These are phyloP conservation scores for Rhizopogon vesiculosus DNA, from an alignment of 768 basidiomycete genomes.

Conservation along the genomic window DNA sequence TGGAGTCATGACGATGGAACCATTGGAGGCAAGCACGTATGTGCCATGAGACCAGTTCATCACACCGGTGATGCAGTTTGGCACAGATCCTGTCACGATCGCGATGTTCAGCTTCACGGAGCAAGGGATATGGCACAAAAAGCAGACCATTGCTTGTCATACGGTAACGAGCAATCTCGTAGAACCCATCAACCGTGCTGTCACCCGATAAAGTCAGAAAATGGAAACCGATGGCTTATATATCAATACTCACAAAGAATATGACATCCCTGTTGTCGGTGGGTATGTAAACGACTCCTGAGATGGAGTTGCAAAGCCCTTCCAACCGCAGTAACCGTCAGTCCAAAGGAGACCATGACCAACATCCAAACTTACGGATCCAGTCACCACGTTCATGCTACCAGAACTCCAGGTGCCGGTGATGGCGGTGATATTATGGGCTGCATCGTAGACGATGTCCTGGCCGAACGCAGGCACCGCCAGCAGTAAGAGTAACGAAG, in stretches of 20 bases:
- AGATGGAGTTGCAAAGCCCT: constrained; percentile 85
- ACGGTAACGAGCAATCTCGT: constrained; percentile 88
- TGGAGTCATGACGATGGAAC: constrained; percentile 72
- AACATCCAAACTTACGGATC: constrained; percentile 55
- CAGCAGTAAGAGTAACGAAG: constrained; percentile 22
- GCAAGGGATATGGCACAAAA: not conserved
- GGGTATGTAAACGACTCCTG: constrained; percentile 85
- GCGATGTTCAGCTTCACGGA: not conserved
- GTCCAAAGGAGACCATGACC: not conserved
- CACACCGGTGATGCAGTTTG: constrained; percentile 85
- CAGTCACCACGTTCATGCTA: constrained; percentile 70
- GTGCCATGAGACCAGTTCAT: constrained; percentile 89
- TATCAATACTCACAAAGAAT: constrained; percentile 67
- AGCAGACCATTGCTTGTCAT: constrained; percentile 79
- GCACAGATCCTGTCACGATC: constrained; percentile 55
- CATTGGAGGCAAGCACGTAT: constrained; percentile 64
- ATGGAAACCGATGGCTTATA: not conserved
- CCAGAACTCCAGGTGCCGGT: constrained; percentile 87
- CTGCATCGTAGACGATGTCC: constrained; percentile 35
- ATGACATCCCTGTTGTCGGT: constrained; percentile 77
- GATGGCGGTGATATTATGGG: constrained; percentile 67
- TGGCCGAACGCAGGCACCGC: constrained; percentile 29
- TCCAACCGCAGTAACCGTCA: constrained; percentile 4
- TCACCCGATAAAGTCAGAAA: constrained; percentile 1
- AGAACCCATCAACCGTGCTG: constrained; percentile 72